Conservation (phyloP, 306 rosid genomes). For the Castanopsis chinensis region DNA sequence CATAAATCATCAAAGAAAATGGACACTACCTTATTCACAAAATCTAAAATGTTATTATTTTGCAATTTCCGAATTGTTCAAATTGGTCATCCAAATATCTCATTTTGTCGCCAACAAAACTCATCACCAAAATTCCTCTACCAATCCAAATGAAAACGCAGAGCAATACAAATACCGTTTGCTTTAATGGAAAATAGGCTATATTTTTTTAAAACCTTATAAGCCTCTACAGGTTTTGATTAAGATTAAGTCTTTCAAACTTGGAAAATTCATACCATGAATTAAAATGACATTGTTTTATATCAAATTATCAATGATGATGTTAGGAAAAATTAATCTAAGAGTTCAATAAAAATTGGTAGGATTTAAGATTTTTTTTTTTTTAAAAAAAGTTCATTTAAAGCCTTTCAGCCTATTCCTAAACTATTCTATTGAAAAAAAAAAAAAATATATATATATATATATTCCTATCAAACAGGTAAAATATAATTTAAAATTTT, state of each 20-base stretch:
- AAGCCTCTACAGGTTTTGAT: neutral
- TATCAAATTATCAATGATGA: no score
- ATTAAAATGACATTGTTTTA: no score
- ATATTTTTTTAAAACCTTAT: neutral
- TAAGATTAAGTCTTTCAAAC: neutral
- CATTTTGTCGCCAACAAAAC: slow-evolving; percentile 37
- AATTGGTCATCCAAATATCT: slow-evolving; percentile 23
- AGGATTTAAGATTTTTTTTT: no score
- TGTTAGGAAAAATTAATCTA: no score
- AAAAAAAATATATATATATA: no score
- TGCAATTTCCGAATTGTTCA: slow-evolving; percentile 60
- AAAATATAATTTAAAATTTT: no score
- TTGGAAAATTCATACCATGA: neutral
- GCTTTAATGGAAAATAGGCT: neutral
- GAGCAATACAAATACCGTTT: neutral
- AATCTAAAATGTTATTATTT: slow-evolving; percentile 60
- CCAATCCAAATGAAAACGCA: neutral
- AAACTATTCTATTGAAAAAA: no score
- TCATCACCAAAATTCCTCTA: neutral
- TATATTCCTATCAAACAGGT: no score
- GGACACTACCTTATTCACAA: slow-evolving; percentile 65
- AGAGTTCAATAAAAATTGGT: no score
- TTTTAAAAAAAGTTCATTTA: no score
- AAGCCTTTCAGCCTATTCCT: no score
- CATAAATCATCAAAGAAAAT: slow-evolving; percentile 70